These are phyloP conservation scores for Meripilus lineatus DNA, from an alignment of 1,284 basidiomycete genomes.

Conservation along the genomic window DNA sequence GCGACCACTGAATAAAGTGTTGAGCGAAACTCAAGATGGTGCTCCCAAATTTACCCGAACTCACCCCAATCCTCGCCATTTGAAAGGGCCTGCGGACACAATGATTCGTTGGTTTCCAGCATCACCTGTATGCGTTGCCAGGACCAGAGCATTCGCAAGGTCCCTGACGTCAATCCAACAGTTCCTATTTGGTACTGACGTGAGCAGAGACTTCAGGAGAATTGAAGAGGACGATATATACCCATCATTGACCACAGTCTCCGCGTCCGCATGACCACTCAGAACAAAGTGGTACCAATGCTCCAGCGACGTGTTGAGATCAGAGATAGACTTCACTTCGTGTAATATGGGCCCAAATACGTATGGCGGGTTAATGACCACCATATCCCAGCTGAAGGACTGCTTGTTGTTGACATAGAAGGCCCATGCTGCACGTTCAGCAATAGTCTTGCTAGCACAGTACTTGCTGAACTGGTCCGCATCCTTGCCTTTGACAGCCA, in stretches of 20 bases:
- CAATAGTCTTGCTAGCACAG: slow-evolving; percentile 61
- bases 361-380: slow-evolving; percentile 51
- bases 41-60: no score
- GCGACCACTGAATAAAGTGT: no score
- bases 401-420: slow-evolving; percentile 51
- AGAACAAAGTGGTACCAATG: slow-evolving; percentile 30
- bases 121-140: slow-evolving; percentile 33
- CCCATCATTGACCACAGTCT: slow-evolving; percentile 15
- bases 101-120: slow-evolving; percentile 18
- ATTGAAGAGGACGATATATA: not conserved
- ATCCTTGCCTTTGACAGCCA: slow-evolving; percentile 49
- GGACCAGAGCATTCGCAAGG: slow-evolving; percentile 50
- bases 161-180: slow-evolving; percentile 57
- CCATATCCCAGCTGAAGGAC: slow-evolving; percentile 46
- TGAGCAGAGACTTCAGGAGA: slow-evolving; percentile 1
- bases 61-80: slow-evolving; percentile 24
- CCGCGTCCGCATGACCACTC: slow-evolving; percentile 17
- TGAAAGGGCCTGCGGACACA: slow-evolving; percentile 9
- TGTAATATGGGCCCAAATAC: slow-evolving; percentile 47
- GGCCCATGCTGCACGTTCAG: slow-evolving; percentile 51
- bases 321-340: slow-evolving; percentile 36
- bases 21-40: no score
- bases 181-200: slow-evolving; percentile 2
- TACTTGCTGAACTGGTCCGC: slow-evolving; percentile 44
- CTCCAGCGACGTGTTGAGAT: slow-evolving; percentile 49